Conservation (phyloP, 2,329 filamentous ascomycete species). For the Talaromyces sp. region DNA sequence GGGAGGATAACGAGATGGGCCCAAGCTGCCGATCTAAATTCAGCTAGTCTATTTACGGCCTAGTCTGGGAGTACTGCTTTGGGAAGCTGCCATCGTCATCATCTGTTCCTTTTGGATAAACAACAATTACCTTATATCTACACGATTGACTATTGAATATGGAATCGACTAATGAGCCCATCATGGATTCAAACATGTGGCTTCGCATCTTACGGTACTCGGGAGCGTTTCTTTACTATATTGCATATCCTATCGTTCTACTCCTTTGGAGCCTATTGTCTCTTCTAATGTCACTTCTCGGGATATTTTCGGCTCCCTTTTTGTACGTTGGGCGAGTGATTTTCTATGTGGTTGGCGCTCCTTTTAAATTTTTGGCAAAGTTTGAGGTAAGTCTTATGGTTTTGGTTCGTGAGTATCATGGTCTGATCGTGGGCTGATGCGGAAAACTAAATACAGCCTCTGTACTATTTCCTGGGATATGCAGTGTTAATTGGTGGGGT, state of each 20-base stretch:
- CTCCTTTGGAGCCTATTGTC: constrained; percentile 37
- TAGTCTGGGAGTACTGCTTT: constrained; percentile 21
- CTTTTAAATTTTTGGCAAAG: constrained; percentile 50
- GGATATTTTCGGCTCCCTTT: constrained; percentile 40
- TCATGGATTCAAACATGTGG: constrained; percentile 22
- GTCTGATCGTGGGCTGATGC: neutral
- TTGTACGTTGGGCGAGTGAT: constrained; percentile 46
- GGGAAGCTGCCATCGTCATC: neutral
- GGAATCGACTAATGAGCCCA: neutral
- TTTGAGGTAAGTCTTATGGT: constrained; percentile 44
- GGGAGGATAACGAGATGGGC: constrained; percentile 5
- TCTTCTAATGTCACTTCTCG: neutral
- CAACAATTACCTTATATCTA: neutral
- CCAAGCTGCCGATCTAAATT: neutral
- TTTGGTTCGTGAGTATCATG: neutral
- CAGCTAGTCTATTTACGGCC: constrained; percentile 22
- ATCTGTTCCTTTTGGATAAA: neutral
- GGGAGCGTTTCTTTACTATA: constrained; percentile 31
- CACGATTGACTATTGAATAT: neutral
- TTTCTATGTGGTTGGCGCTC: constrained; percentile 44
- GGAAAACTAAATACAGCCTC: constrained; percentile 31
- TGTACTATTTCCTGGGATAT: constrained; percentile 58
- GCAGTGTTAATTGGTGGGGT: constrained; percentile 66
- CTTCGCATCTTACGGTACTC: constrained; percentile 33
- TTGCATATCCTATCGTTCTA: constrained; percentile 39